phyloP scores from a whole-genome alignment of 345 rosid genomes.

The Citrus mangshanensis region DNA sequence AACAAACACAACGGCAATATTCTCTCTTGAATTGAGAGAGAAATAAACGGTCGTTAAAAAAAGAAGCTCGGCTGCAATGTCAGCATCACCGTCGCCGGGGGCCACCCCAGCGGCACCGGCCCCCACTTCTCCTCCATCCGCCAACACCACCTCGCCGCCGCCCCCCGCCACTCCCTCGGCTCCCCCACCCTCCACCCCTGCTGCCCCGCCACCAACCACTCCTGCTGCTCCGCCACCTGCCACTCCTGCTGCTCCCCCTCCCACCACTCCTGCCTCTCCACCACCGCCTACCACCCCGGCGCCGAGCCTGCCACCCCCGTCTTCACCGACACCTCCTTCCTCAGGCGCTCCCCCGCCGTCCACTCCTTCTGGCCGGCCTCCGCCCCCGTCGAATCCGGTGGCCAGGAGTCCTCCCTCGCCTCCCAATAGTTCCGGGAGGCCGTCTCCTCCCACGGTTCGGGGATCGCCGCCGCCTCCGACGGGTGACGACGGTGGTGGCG shows the following conservation, averaged over 20 bases:
- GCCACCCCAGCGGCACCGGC: constrained; percentile 31
- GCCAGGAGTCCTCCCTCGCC: constrained; percentile 29
- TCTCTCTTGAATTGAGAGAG: neutral
- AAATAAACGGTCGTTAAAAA: neutral
- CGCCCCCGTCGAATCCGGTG: constrained; percentile 43
- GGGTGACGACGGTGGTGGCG: neutral
- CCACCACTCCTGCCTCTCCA: constrained; percentile 32
- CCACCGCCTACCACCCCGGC: constrained; percentile 22
- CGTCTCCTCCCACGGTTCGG: constrained; percentile 28
- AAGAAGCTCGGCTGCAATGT: neutral
- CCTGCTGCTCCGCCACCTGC: constrained; percentile 31
- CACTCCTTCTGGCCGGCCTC: constrained; percentile 31
- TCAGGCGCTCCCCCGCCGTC: constrained; percentile 17
- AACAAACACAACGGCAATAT: too few relatives aligned
- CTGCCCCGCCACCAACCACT: neutral
- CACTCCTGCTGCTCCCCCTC: constrained; percentile 26
- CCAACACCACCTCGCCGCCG: constrained; percentile 42
- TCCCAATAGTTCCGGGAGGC: constrained; percentile 21
- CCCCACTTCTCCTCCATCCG: constrained; percentile 23
- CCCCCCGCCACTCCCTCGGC: constrained; percentile 33
- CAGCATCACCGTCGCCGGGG: constrained; percentile 11
- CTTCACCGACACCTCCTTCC: constrained; percentile 20
- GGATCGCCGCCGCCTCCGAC: constrained; percentile 32
- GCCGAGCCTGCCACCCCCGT: constrained; percentile 13
- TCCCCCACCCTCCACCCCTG: constrained; percentile 25